Percentiles rank a stretch among this genome's conserved stretches.
phyloP scores from a whole-genome alignment of 2,329 filamentous ascomycete genomes.

The Tolypocladium paradoxum region DNA sequence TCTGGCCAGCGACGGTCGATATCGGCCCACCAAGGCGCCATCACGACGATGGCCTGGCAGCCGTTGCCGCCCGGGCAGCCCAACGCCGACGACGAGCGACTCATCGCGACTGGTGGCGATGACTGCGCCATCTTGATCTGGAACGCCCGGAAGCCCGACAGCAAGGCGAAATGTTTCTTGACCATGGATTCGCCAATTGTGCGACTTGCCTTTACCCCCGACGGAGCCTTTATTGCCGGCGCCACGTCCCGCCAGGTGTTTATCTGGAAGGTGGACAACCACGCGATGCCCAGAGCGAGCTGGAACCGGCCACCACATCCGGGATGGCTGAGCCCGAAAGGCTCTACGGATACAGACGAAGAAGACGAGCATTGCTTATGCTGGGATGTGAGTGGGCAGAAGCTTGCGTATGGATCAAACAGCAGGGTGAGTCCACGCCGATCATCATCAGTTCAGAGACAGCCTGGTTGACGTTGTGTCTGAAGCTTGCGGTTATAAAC shows the following conservation, averaged over 20 bases:
- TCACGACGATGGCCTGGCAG: conserved; percentile 52
- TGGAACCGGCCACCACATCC: conserved; percentile 46
- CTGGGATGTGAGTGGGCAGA: conserved; percentile 52
- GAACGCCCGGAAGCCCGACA: conserved; percentile 45
- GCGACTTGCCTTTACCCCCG: conserved; percentile 50
- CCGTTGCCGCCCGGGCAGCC: conserved; percentile 31
- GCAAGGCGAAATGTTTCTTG: conserved; percentile 47
- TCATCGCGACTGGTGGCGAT: conserved; percentile 51
- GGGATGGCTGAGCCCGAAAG: conserved; percentile 48
- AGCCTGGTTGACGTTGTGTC: not conserved
- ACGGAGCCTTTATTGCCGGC: conserved; percentile 52
- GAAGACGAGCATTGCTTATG: conserved; percentile 51
- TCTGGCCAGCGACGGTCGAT: conserved; percentile 43
- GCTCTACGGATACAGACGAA: conserved; percentile 41
- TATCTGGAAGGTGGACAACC: conserved; percentile 55
- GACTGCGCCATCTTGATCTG: conserved; percentile 53
- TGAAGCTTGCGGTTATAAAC: conserved; percentile 39
- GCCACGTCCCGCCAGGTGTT: conserved; percentile 47
- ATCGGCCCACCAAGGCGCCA: conserved; percentile 45
- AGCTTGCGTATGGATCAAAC: conserved; percentile 52
- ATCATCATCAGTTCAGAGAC: not conserved
- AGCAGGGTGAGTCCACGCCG: conserved; percentile 41
- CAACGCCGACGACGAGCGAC: conserved; percentile 35
- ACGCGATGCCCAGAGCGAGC: conserved; percentile 45
- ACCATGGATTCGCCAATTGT: conserved; percentile 50